Base-by-base conservation (phyloP, 352 stramenopile species). In the Pythium inflatum region DNA sequence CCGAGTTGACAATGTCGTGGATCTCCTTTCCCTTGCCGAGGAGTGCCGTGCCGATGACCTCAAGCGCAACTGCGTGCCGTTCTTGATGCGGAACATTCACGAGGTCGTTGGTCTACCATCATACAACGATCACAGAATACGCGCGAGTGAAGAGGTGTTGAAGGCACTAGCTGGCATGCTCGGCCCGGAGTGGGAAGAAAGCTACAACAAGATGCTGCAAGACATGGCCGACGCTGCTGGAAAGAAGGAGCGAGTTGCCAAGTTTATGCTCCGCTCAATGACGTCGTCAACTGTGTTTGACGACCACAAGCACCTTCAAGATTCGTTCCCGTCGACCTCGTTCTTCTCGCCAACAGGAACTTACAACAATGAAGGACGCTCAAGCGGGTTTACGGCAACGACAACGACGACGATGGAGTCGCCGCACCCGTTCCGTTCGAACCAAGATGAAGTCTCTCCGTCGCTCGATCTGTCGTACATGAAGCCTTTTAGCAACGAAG, bases 31-130 rank as follows among this genome's bases (percentile, higher is more conserved):
- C 24, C 63, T 96, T 33, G 86, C 89, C 0, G 85, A 95, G 45
- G 82, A 93, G 65, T 95, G 86, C 73, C 77, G 87, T 24, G 89
- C 89, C 14, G 66, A 82, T 20, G 88, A 96, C 64, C 68, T 96
- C 48, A 94, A 94, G 78, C 89, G 89, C 34, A 94, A 93, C 61
- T 94, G 87, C 48, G 77, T 96, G 56, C 84, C 89, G 40, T 96
- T 92, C 65, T 73, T 96, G 53, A 89, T 96, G 78, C 83, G 82
- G 25, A 87, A 95, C 75, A 95, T 96, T 55, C 88, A 94, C 66
- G 86, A 92, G 30, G 76, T 96, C 3, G 89, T 94, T 38, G 83
- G 86, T 4, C 69, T 96, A 6, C 80, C 84, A 45, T 87, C 85
- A 28, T 96, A 85, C 61, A 75, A 80, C 27, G 80, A 90, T 45